Percentiles rank a stretch among this genome's conserved stretches.
Conservation (phyloP, 352 stramenopile species). For the Globisporangium paroecandrum region DNA sequence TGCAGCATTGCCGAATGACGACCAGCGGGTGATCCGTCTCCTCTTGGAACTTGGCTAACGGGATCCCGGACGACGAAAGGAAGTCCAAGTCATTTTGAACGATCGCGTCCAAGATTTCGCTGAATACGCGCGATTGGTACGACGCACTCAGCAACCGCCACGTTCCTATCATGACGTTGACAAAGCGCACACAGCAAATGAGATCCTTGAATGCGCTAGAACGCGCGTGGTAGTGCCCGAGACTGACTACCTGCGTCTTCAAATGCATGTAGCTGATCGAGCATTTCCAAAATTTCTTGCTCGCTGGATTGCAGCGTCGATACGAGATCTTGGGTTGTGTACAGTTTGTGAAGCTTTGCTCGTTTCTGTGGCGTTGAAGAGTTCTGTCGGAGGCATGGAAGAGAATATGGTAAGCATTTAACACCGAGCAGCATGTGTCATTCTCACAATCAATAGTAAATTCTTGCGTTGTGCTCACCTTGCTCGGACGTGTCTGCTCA, state of each 20-base stretch:
- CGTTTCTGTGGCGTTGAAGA: constrained; percentile 29
- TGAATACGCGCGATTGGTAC: constrained; percentile 64
- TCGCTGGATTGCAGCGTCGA: constrained; percentile 56
- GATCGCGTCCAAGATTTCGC: constrained; percentile 67
- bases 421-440: not conserved
- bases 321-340: constrained; percentile 66
- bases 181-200: not conserved
- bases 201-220: not conserved
- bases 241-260: constrained; percentile 46
- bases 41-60: constrained; percentile 36
- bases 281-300: constrained; percentile 55
- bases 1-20: constrained; percentile 67
- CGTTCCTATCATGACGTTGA: constrained; percentile 14
- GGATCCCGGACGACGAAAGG: constrained; percentile 34
- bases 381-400: not conserved
- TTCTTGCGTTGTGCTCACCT: constrained; percentile 1
- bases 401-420: not conserved
- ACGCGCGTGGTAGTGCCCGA: not conserved
- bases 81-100: constrained; percentile 73
- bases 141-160: constrained; percentile 59
- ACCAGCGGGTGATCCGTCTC: constrained; percentile 38
- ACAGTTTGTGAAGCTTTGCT: constrained; percentile 50
- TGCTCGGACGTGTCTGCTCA: constrained; percentile 27
- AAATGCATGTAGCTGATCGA: constrained; percentile 63
- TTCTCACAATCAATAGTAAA: not conserved